Conservation (phyloP, 208 protist genomes). For the Trypanosomatidae sp. region DNA sequence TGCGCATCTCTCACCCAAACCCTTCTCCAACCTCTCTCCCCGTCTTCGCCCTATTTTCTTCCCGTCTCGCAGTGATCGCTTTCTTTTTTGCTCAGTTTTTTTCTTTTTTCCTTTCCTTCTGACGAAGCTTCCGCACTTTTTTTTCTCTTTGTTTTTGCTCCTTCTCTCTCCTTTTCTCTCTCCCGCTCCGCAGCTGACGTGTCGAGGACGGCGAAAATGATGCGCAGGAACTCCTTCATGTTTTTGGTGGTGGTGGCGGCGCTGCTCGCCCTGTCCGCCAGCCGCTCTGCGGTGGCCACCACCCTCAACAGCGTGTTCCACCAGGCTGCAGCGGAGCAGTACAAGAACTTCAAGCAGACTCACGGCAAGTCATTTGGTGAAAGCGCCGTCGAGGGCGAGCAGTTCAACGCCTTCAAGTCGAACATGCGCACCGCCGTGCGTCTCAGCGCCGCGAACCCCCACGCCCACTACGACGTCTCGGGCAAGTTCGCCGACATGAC, state of each 20-base stretch:
- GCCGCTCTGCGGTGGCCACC: slow-evolving; percentile 2
- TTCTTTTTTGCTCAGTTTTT: too few relatives aligned
- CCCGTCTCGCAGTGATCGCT: background rate
- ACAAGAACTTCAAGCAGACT: slow-evolving; percentile 67
- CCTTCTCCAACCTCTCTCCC: background rate
- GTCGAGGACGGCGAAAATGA: slow-evolving; percentile 10
- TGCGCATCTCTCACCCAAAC: too few relatives aligned
- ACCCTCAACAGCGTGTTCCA: slow-evolving; percentile 1
- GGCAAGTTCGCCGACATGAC: slow-evolving; percentile 57
- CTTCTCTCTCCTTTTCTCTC: too few relatives aligned
- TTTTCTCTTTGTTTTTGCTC: background rate
- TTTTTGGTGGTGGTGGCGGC: slow-evolving; percentile 13
- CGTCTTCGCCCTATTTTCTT: background rate
- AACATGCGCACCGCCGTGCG: too few relatives aligned
- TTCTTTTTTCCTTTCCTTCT: too few relatives aligned
- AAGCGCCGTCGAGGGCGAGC: slow-evolving; percentile 45
- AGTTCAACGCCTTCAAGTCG: slow-evolving; percentile 57
- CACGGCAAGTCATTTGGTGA: slow-evolving; percentile 68
- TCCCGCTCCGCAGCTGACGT: too few relatives aligned
- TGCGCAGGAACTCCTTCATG: slow-evolving; percentile 17
- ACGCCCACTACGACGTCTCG: slow-evolving; percentile 48
- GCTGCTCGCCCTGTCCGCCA: slow-evolving; percentile 18
- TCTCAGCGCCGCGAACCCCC: too few relatives aligned
- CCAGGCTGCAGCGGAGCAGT: slow-evolving; percentile 27
- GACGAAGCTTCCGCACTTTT: background rate